Conservation (phyloP, 2,329 filamentous ascomycete genomes). For the Diaporthe velutina region DNA sequence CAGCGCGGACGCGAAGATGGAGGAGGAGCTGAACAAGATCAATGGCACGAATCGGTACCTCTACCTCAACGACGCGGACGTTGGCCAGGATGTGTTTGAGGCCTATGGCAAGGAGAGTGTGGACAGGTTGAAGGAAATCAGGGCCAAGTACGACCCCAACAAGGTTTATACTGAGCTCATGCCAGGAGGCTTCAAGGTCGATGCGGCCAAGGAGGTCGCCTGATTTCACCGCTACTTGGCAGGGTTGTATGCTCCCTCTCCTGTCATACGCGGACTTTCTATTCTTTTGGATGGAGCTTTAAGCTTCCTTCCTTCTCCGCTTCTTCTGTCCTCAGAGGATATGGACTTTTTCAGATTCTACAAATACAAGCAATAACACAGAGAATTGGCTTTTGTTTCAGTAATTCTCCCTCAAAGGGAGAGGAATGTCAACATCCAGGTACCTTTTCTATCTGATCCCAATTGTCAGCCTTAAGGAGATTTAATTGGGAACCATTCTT, state of each 20-base stretch:
- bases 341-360: too few relatives aligned
- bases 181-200: conserved; percentile 33
- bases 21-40: conserved; percentile 4
- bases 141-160: conserved; percentile 33
- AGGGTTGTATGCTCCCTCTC: too few relatives aligned
- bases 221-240: not conserved
- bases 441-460: too few relatives aligned
- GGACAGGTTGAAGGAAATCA: conserved; percentile 33
- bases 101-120: conserved; percentile 24
- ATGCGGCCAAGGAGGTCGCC: not conserved
- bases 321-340: too few relatives aligned
- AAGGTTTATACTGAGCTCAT: conserved; percentile 30
- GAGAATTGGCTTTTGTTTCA: too few relatives aligned
- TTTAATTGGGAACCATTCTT: too few relatives aligned
- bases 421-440: too few relatives aligned
- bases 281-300: too few relatives aligned
- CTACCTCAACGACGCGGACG: conserved; percentile 34
- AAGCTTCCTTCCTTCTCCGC: not conserved
- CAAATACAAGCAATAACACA: too few relatives aligned
- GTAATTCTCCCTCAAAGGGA: too few relatives aligned
- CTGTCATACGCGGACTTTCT: too few relatives aligned
- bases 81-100: conserved; percentile 10
- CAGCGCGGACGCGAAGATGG: conserved; percentile 11
- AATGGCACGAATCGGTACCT: conserved; percentile 7
- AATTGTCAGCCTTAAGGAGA: too few relatives aligned